Evolutionary conservation across 768 basidiomycete species (phyloP).

Genomic region (Baorangia bicolor): DNA sequence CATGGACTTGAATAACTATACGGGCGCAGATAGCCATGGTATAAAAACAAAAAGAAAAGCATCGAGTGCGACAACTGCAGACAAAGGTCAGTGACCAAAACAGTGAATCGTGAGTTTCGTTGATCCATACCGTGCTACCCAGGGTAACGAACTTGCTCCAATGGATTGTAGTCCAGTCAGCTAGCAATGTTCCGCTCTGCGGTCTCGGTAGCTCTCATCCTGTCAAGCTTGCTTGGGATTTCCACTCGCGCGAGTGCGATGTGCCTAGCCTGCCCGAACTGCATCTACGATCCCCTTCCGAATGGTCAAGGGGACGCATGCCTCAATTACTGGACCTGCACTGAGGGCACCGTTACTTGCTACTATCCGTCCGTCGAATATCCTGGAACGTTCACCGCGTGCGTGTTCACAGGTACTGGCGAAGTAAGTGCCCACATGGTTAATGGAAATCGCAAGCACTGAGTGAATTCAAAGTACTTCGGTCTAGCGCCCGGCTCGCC

Average conservation of each 20-base stretch:
- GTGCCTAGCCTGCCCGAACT: conserved; percentile 4
- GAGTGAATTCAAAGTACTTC: not conserved
- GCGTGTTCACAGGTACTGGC: not conserved
- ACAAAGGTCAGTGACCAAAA: not conserved
- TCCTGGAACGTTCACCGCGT: conserved; percentile 10
- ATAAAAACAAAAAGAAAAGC: not conserved
- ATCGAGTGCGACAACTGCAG: not conserved
- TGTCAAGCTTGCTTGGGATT: not conserved
- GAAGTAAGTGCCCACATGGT: not conserved
- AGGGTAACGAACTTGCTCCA: not conserved
- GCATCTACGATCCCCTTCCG: not conserved
- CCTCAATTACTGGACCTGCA: conserved; percentile 11
- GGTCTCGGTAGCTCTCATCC: not conserved
- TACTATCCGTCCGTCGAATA: conserved; percentile 12
- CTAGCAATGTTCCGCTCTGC: not conserved
- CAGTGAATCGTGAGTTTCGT: not conserved
- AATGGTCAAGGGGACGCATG: conserved; percentile 1
- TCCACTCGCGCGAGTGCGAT: not conserved
- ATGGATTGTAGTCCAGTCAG: not conserved
- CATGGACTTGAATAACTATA: not conserved
- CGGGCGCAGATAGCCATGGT: not conserved
- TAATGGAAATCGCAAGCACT: not conserved
- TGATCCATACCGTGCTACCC: not conserved
- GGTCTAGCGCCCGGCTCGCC: not conserved
- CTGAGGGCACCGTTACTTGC: conserved; percentile 3